phyloP scores from a whole-genome alignment of 805 yeast species.

The Pichia thaimueangensis region DNA sequence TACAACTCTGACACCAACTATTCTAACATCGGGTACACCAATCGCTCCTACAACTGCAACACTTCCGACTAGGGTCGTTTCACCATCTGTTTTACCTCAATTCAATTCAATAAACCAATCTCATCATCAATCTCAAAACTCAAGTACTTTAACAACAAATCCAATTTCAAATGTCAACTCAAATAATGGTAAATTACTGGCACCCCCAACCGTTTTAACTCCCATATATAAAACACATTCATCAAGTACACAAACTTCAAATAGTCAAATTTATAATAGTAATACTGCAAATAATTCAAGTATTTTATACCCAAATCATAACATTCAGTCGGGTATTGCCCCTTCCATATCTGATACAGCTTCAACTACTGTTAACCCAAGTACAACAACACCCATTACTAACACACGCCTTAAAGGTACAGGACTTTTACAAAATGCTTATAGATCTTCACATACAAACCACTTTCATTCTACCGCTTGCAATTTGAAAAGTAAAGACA shows the following conservation, averaged over 20 bases:
- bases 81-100: constrained; percentile 1
- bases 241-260: neutral
- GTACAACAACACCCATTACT: neutral
- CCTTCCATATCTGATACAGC: neutral
- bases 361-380: neutral
- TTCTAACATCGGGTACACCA: no score
- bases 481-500: neutral
- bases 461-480: neutral
- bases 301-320: neutral
- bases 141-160: no score
- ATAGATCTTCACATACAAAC: constrained; percentile 5
- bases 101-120: constrained; percentile 1
- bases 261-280: neutral
- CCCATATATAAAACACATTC: constrained; percentile 5
- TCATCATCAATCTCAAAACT: neutral
- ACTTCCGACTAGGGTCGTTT: neutral
- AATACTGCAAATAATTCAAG: neutral
- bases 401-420: neutral
- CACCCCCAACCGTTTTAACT: constrained; percentile 12
- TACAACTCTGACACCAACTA: no score
- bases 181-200: no score
- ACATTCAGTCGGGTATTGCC: neutral
- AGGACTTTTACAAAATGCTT: constrained; percentile 8
- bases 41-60: neutral
- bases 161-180: no score